Evolutionary conservation across 2,329 filamentous ascomycete species (phyloP), one percentile per base, ranked within the genome.

Genomic region (Hymenoscyphus salicellus): DNA sequence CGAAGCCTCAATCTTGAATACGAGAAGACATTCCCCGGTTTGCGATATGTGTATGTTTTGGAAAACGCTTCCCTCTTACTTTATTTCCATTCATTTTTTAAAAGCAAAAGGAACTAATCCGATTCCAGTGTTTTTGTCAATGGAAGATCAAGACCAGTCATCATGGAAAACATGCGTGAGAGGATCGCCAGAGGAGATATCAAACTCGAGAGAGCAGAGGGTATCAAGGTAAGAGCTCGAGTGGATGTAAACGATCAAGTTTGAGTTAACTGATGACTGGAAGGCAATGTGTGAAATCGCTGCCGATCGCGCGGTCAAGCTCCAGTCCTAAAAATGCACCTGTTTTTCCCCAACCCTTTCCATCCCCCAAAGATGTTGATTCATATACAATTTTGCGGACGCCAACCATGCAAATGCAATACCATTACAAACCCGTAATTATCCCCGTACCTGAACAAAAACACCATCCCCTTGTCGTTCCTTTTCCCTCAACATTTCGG

Each of bases 211-310:
- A 85, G 92, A 66, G 76, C 80, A 63, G 90, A 90, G 70, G 91
- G 86, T 5, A 89, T 97, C 59, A 83, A 89, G 82, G 92, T 93
- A 78, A 65, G 66, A 56, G 38, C 5, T 58, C 60, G 49, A 26
- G 36, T 52, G 60, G 38, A 49, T 26, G 36, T 43, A 49, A 49
- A 32, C 60, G 17, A 41, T 14, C n/a, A 26, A 52, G 46, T 52
- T 52, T 26, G 46, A 14, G 46, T 52, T 52, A 16, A 52, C 46
- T 52, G 58, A 62, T 61, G 16, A 61, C 33, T 55, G 32, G 36
- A 66, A 74, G 72, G 93, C 93, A 49, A 97, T 97, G 91, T 92
- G 92, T 73, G 90, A 93, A 72, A 97, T 97, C 74, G 93, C 93
- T 33, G 84, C 86, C 60, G 92, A 97, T 73, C 85, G 93, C 58